Base-by-base conservation (phyloP, 2,329 filamentous ascomycete genomes). In the Biscogniauxia sp. region DNA sequence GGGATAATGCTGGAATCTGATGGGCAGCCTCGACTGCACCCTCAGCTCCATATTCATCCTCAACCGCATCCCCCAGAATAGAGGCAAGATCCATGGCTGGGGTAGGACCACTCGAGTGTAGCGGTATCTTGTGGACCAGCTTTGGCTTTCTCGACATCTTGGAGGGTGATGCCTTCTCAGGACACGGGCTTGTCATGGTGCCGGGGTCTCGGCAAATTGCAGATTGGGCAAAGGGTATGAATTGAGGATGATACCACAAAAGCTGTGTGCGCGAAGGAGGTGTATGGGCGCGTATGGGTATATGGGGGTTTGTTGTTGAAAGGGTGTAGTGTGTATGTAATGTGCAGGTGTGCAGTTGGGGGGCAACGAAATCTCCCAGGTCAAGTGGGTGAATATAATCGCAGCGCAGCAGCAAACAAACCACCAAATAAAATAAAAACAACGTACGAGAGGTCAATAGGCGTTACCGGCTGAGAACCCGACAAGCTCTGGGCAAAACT, bases 401-500 rank as follows among this genome's bases (percentile, higher is more conserved):
- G 13, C 51, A 51, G 23, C 20, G 17, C 17, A 13, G 20, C 25
- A 52, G 51, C 59, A 45, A 59, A 61, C 28, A 32, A 32, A 32
- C 28, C 7, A 8, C 11, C n/a, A n/a, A 32, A 13, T 32, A 13
- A 32, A 4, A 13, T 5, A 32, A 13, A 59, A 62, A 51, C 60
- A 67, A 88, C 86, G 76, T 84, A 89, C 86, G 85, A 87, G 60
- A 85, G 78, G 72, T 89, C 87, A 62, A 89, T 75, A 51, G 85
- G 82, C 64, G 86, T 85, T 67, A 83, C 78, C 68, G 84, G 82
- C 74, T 88, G 85, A 60, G 86, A 87, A 64, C 84, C 84, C 69
- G 82, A 82, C 69, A 89, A 77, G 71, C 85, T 88, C 73, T 89
- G 86, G 54, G 86, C 86, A 75, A 89, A 89, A 74, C 86, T 89